Evolutionary conservation across 129 eudicot species (phyloP).

Genomic region (Flaveria trinervia): DNA sequence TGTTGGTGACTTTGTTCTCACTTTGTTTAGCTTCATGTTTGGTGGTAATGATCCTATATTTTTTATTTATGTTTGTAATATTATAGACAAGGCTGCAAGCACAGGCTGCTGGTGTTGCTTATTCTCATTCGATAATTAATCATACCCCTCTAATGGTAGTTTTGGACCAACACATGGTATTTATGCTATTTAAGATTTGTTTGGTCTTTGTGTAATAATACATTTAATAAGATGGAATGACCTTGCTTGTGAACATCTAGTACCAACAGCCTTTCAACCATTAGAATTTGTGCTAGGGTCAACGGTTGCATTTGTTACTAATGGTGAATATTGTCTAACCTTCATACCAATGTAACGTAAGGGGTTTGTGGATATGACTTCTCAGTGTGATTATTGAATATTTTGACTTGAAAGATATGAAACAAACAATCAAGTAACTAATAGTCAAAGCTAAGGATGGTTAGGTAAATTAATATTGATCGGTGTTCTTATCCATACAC

Average conservation of each 20-base stretch:
- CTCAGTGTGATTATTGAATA: too few relatives aligned
- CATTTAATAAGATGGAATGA: background rate
- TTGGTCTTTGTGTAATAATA: background rate
- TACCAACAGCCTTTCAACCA: background rate
- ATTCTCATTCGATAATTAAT: constrained; percentile 82
- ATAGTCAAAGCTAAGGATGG: too few relatives aligned
- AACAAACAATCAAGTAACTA: too few relatives aligned
- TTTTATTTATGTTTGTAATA: constrained; percentile 13
- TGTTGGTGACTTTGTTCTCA: background rate
- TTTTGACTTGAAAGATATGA: too few relatives aligned
- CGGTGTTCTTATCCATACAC: too few relatives aligned
- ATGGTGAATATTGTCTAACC: too few relatives aligned
- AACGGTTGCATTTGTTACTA: too few relatives aligned
- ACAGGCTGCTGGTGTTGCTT: constrained; percentile 93
- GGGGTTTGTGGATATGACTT: too few relatives aligned
- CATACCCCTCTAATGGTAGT: constrained; percentile 72
- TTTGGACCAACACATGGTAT: constrained; percentile 90
- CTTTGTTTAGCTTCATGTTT: background rate
- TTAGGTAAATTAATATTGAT: too few relatives aligned
- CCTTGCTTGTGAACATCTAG: background rate
- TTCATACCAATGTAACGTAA: too few relatives aligned
- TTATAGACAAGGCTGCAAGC: constrained; percentile 94
- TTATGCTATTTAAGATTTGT: background rate
- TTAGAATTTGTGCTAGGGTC: background rate
- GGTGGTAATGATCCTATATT: background rate